Evolutionary conservation across 2,329 filamentous ascomycete species (phyloP).

Genomic region (Alternaria atra): DNA sequence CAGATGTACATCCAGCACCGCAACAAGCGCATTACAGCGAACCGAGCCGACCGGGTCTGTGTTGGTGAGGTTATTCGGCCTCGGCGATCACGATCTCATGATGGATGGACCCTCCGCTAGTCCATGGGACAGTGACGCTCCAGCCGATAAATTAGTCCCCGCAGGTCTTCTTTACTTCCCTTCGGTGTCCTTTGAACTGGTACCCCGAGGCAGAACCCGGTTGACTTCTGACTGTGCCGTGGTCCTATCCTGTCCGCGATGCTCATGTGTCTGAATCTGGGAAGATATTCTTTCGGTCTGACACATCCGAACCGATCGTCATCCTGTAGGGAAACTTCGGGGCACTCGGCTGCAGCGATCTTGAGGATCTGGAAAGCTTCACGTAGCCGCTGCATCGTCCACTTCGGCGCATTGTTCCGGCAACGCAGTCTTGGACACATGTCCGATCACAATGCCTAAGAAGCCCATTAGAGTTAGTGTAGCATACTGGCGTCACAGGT

Average conservation of each 20-base stretch:
- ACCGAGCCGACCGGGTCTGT: not conserved
- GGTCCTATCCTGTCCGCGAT: not conserved
- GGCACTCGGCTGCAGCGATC: not conserved
- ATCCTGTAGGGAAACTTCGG: not conserved
- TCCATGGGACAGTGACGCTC: constrained; percentile 5
- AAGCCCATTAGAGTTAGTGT: constrained; percentile 5
- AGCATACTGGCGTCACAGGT: not conserved
- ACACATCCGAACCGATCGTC: not conserved
- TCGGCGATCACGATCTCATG: constrained; percentile 11
- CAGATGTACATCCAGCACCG: not conserved
- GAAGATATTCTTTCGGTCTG: not conserved
- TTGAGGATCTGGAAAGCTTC: not conserved
- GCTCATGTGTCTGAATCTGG: not conserved
- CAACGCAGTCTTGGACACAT: not conserved
- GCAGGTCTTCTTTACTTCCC: not conserved
- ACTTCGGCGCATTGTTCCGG: not conserved
- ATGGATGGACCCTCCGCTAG: constrained; percentile 15
- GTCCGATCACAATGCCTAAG: not conserved
- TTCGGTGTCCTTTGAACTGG: not conserved
- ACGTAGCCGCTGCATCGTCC: not conserved
- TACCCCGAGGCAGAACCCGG: not conserved
- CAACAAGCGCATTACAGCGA: not conserved
- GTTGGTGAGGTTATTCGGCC: constrained; percentile 6
- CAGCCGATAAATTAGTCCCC: constrained; percentile 5
- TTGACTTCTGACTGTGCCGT: not conserved